These are phyloP conservation scores for Selaginella moellendorffii DNA, from an alignment of 75 land plant species.

Conservation along the genomic window DNA sequence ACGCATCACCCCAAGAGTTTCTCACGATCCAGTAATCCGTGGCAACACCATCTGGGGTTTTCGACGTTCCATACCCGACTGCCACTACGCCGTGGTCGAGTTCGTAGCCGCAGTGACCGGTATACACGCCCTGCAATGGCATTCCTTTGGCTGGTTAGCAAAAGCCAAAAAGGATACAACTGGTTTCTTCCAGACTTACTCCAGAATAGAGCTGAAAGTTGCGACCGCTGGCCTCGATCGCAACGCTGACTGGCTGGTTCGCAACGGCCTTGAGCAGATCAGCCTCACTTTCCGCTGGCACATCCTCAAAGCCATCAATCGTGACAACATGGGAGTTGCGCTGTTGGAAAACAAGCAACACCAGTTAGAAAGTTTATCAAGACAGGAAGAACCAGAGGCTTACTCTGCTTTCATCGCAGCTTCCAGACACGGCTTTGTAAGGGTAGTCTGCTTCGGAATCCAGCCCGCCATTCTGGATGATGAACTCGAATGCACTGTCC, in stretches of 20 bases:
- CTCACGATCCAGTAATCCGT: conserved; percentile 67
- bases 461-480: conserved; percentile 23
- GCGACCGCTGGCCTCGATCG: not conserved
- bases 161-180: not conserved
- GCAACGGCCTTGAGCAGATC: too few species aligned
- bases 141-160: too few species aligned
- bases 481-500: conserved; percentile 22
- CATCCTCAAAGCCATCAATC: conserved; percentile 54
- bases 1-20: conserved; percentile 74
- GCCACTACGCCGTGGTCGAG: conserved; percentile 65
- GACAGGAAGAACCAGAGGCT: too few species aligned
- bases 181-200: not conserved
- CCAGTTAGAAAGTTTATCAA: too few species aligned
- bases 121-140: conserved; percentile 56
- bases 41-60: too few species aligned
- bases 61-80: conserved; percentile 51
- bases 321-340: too few species aligned
- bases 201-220: not conserved
- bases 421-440: conserved; percentile 4
- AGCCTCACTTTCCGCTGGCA: conserved; percentile 40
- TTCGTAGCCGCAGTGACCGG: conserved; percentile 48
- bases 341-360: too few species aligned
- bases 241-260: not conserved
- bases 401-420: conserved; percentile 3
- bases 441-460: conserved; percentile 20